phyloP scores from a whole-genome alignment of 331 rosid genomes.

The Phaseolus coccineus region DNA sequence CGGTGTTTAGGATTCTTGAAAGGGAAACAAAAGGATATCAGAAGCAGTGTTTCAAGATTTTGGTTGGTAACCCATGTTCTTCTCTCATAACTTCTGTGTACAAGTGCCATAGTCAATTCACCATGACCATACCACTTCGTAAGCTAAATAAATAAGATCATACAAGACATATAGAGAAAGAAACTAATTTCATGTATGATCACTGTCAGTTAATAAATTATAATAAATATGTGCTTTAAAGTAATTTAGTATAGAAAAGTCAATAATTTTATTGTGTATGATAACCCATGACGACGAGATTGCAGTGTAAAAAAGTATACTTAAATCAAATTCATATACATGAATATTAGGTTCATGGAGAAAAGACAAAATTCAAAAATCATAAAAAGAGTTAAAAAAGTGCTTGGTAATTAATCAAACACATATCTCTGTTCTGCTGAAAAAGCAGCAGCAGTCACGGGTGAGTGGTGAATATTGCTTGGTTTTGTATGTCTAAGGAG shows the following conservation, averaged over 20 bases:
- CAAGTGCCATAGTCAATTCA: no score
- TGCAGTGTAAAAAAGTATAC: no score
- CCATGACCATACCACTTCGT: neutral
- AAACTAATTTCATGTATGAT: neutral
- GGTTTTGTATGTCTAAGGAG: neutral
- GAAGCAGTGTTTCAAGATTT: slow-evolving; percentile 24
- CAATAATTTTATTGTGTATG: no score
- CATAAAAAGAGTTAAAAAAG: neutral
- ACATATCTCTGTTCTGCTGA: neutral
- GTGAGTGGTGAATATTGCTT: neutral
- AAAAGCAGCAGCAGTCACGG: neutral
- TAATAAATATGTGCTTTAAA: neutral
- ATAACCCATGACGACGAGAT: no score
- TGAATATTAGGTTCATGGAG: neutral
- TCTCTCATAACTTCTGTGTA: neutral
- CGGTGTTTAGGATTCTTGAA: no score
- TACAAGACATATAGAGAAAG: neutral
- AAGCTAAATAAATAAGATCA: neutral
- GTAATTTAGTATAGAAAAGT: neutral
- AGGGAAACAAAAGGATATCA: no score
- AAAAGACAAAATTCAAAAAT: neutral
- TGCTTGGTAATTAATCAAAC: neutral
- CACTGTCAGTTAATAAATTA: neutral
- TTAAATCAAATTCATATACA: neutral
- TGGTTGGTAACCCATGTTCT: slow-evolving; percentile 42